A percentile compares a stretch with the other conserved stretches of the same genome.
phyloP scores from a whole-genome alignment of 805 yeast species.

The Metschnikowia dekortorum region DNA sequence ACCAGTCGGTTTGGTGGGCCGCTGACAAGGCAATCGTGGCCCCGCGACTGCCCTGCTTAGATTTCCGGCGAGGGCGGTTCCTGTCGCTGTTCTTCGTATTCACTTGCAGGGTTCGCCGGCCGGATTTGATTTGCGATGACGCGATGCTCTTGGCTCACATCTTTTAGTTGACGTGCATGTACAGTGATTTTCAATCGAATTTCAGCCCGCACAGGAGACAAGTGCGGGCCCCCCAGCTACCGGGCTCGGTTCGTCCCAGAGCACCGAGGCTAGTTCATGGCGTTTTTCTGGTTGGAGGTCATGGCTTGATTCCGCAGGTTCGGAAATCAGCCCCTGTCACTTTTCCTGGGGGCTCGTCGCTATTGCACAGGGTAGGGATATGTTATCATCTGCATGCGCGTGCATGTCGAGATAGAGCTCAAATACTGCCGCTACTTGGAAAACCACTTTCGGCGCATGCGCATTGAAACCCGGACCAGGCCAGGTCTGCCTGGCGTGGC shows the following conservation, averaged over 20 bases:
- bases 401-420: neutral
- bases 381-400: neutral
- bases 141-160: neutral
- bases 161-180: neutral
- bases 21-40: too few species aligned
- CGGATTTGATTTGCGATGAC: neutral
- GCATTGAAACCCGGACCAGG: neutral
- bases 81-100: too few species aligned
- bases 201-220: too few species aligned
- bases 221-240: too few species aligned
- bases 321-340: neutral
- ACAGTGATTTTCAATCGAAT: neutral
- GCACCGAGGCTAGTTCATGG: too few species aligned
- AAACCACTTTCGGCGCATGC: neutral
- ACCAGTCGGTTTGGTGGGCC: too few species aligned
- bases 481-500: too few species aligned
- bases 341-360: neutral
- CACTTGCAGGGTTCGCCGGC: neutral
- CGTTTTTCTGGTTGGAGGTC: too few species aligned
- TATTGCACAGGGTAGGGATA: neutral
- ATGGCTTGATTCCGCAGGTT: neutral
- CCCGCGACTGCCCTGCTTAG: too few species aligned
- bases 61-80: too few species aligned
- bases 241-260: too few species aligned
- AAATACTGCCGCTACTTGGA: neutral